Percentiles rank a stretch among this genome's conserved stretches.
Conservation (phyloP, 805 yeast genomes). For the Ogataea siamensis region DNA sequence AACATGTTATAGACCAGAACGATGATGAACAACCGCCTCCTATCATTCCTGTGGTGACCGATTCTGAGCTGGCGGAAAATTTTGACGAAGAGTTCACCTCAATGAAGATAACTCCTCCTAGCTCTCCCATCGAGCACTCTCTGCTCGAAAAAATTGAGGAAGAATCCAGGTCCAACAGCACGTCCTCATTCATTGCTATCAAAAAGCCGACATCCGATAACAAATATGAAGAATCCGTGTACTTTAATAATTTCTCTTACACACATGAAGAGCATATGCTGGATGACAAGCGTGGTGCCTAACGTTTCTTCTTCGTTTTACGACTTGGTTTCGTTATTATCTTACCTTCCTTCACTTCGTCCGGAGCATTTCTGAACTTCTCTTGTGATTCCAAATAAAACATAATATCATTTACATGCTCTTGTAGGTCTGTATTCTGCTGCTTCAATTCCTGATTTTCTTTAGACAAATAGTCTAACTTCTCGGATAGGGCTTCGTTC, state of each 20-base stretch:
- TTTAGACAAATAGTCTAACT: constrained; percentile 36
- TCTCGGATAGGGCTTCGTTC: constrained; percentile 39
- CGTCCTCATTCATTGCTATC: constrained; percentile 33
- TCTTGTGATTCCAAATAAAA: constrained; percentile 71
- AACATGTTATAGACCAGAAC: constrained; percentile 47
- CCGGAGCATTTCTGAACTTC: constrained; percentile 67
- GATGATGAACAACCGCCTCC: constrained; percentile 69
- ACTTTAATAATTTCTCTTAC: constrained; percentile 34
- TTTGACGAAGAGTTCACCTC: constrained; percentile 78
- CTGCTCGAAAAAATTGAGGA: constrained; percentile 29
- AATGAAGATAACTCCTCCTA: constrained; percentile 50
- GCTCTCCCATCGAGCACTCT: constrained; percentile 31
- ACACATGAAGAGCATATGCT: constrained; percentile 24
- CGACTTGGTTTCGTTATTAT: constrained; percentile 41
- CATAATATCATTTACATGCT: constrained; percentile 76
- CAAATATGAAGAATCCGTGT: constrained; percentile 31
- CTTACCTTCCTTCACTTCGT: constrained; percentile 72
- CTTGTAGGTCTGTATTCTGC: constrained; percentile 50
- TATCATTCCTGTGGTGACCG: constrained; percentile 75
- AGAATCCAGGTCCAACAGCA: constrained; percentile 33
- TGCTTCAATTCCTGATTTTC: constrained; percentile 36
- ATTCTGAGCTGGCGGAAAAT: constrained; percentile 81
- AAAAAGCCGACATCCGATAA: constrained; percentile 29
- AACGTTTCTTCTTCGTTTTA: constrained; percentile 12
- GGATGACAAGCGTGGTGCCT: background rate